These are phyloP conservation scores for Monosporozyma aerobia DNA, from an alignment of 805 yeast genomes.

Conservation along the genomic window DNA sequence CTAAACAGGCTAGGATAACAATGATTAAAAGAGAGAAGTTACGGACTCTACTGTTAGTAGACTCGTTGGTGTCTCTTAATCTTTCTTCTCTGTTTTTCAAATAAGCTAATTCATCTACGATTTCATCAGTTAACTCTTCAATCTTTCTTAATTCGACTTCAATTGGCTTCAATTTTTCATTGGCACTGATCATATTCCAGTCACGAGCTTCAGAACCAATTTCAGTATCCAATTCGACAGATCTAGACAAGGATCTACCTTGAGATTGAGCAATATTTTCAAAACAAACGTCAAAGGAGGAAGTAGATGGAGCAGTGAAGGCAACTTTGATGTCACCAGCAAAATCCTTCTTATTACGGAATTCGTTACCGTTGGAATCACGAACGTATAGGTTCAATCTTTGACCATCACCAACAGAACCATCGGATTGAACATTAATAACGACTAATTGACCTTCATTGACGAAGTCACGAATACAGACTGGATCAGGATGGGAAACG, in stretches of 20 bases:
- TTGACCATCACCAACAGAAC: constrained; percentile 83
- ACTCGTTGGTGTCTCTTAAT: constrained; percentile 93
- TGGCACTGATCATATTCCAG: constrained; percentile 90
- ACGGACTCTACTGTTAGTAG: constrained; percentile 87
- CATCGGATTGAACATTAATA: constrained; percentile 66
- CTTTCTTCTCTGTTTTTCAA: constrained; percentile 81
- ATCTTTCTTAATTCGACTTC: constrained; percentile 84
- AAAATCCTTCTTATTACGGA: constrained; percentile 67
- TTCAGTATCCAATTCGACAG: constrained; percentile 83
- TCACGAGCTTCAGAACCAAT: constrained; percentile 96
- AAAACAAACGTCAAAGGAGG: constrained; percentile 88
- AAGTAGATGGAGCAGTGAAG: constrained; percentile 73
- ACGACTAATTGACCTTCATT: constrained; percentile 80
- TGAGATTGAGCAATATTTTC: constrained; percentile 40
- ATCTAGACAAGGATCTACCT: constrained; percentile 46
- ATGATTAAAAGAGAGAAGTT: constrained; percentile 70
- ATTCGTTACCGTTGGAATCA: constrained; percentile 80
- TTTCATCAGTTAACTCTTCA: constrained; percentile 78
- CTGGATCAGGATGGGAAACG: constrained; percentile 40
- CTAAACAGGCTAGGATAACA: constrained; percentile 62
- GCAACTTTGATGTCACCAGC: constrained; percentile 66
- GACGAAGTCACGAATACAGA: constrained; percentile 90
- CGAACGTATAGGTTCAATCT: constrained; percentile 53
- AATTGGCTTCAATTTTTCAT: constrained; percentile 85
- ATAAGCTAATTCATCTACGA: constrained; percentile 70